These are phyloP conservation scores for Saccharomycopsis hybrid DNA, from an alignment of 1,139 yeast species.

Conservation along the genomic window DNA sequence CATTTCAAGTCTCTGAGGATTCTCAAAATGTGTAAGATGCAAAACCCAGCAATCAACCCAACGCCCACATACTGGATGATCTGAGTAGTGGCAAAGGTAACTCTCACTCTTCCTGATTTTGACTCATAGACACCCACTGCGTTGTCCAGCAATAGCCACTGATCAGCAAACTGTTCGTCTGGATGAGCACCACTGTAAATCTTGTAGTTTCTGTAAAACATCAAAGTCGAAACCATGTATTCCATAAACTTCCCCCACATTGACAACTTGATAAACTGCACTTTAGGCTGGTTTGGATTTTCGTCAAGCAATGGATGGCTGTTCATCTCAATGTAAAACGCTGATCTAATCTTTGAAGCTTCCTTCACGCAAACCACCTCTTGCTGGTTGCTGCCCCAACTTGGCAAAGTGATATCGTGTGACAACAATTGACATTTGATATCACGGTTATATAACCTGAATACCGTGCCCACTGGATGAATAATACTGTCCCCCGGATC, in stretches of 20 bases:
- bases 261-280: slow-evolving; percentile 29
- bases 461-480: slow-evolving; percentile 47
- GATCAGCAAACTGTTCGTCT: slow-evolving; percentile 19
- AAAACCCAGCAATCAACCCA: not conserved
- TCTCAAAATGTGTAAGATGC: not conserved
- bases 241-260: slow-evolving; percentile 24
- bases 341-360: slow-evolving; percentile 52
- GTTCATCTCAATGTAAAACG: slow-evolving; percentile 62
- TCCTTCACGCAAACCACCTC: slow-evolving; percentile 70
- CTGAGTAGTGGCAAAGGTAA: slow-evolving; percentile 1
- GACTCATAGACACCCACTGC: not conserved
- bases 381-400: slow-evolving; percentile 64
- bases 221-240: slow-evolving; percentile 19
- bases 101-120: not conserved
- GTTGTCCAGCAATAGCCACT: slow-evolving; percentile 23
- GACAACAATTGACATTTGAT: slow-evolving; percentile 55
- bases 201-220: slow-evolving; percentile 21
- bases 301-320: slow-evolving; percentile 41
- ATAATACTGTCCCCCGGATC: slow-evolving; percentile 29
- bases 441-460: slow-evolving; percentile 55
- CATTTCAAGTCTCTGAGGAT: slow-evolving; percentile 9
- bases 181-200: slow-evolving; percentile 14
- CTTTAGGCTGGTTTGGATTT: slow-evolving; percentile 28
- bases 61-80: slow-evolving; percentile 9
- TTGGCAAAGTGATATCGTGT: slow-evolving; percentile 57